A percentile compares a stretch with the other conserved stretches of the same genome.
Evolutionary conservation across 331 rosid genomes (phyloP).

Genomic region (Dryas integrifolia): DNA sequence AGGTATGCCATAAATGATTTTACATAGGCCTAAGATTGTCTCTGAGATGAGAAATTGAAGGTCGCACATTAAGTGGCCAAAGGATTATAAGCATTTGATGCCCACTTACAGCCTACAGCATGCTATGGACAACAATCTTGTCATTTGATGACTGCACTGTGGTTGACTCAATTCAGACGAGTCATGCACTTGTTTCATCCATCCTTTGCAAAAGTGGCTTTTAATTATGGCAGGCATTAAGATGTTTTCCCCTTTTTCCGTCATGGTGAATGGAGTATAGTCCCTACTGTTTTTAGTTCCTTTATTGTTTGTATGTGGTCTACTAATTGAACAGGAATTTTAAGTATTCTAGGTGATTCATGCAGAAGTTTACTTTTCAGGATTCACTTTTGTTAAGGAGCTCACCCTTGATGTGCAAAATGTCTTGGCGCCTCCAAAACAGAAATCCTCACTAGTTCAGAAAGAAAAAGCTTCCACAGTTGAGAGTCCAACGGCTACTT

Average conservation of each 20-base stretch:
- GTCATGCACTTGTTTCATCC: background rate
- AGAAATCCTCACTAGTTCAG: constrained; percentile 42
- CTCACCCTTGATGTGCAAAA: constrained; percentile 86
- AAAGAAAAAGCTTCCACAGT: constrained; percentile 34
- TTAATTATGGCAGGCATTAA: background rate
- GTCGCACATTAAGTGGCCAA: constrained; percentile 8
- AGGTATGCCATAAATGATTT: constrained; percentile 54
- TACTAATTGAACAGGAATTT: constrained; percentile 4
- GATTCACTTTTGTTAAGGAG: constrained; percentile 77
- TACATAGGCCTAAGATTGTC: constrained; percentile 13
- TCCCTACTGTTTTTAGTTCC: constrained; percentile 4
- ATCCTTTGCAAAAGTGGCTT: background rate
- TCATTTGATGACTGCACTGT: background rate
- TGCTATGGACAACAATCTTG: background rate
- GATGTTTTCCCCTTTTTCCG: background rate
- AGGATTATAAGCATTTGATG: constrained; percentile 14
- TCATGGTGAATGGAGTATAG: constrained; percentile 8
- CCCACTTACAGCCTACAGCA: constrained; percentile 9
- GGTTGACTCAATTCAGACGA: background rate
- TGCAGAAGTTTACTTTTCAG: constrained; percentile 45
- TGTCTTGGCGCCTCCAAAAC: constrained; percentile 64
- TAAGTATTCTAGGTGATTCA: constrained; percentile 18
- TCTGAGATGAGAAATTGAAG: background rate
- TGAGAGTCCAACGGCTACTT: constrained; percentile 52
- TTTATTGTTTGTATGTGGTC: constrained; percentile 15